Base-by-base conservation (phyloP, 2,329 filamentous ascomycete species). In the Calonectria pauciramosa region DNA sequence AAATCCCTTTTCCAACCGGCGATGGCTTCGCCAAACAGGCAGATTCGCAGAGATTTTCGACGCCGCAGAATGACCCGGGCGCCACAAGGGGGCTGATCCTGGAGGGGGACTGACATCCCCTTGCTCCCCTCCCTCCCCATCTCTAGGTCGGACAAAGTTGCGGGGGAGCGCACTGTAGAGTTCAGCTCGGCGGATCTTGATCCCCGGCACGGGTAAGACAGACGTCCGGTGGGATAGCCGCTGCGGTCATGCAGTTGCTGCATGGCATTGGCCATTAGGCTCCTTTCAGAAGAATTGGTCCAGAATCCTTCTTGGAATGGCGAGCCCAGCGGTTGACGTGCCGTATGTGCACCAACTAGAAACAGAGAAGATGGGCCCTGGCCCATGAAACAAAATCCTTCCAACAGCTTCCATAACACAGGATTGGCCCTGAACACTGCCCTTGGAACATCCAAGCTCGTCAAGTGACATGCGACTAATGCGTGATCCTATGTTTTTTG, bases 131-230 rank as follows among this genome's bases (percentile, higher is more conserved):
- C 30, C n/a, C 56, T 34, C 56, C 30, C 30, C n/a, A 41, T 41
- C 56, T 63, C 56, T 20, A 41, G 30, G 13, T 59, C 32, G 56
- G 56, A 41, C 56, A 63, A 63, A 63, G 34, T 63, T 63, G 56
- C 56, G 56, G 56, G 56, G 56, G 56, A 63, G 52, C 11, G 30
- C 52, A 7, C 28, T n/a, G 16, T 34, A 56, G 23, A 63, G 56
- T 63, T 63, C 56, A 63, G 56, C 36, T 63, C 56, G 56, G 56
- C 56, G 36, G 56, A 63, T 63, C 56, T 63, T 41, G 56, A 60
- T 60, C 56, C 52, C 56, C 56, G 56, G 18, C 56, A 63, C 36
- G 56, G 56, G 34, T 63, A 63, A 63, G 56, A 63, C 56, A 63
- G 23, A 38, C n/a, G 26, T 23, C 23, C 23, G 56, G 56, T 30